Percentiles rank a stretch among this genome's conserved stretches.
Evolutionary conservation across 2,329 filamentous ascomycete genomes (phyloP).

Genomic region (Colletotrichum paranaense): DNA sequence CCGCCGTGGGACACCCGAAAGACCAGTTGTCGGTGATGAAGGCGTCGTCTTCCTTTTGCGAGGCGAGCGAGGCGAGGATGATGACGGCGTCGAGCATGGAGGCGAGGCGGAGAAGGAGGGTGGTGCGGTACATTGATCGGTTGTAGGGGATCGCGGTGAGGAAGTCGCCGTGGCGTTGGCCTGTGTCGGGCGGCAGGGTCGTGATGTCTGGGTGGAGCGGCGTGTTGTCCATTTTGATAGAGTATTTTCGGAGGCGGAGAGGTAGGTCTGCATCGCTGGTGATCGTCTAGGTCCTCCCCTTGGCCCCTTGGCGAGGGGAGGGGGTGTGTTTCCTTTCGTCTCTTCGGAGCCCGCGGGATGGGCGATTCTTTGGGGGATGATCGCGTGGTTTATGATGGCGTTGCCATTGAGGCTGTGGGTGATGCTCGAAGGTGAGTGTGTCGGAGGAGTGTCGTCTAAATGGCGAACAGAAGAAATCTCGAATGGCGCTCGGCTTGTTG

Average conservation of each 20-base stretch:
- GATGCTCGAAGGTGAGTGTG: too few species aligned
- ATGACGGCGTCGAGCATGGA: slow-evolving; percentile 23
- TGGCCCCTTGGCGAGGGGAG: neutral
- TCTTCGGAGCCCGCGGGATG: neutral
- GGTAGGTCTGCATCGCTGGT: slow-evolving; percentile 7
- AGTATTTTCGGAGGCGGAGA: neutral
- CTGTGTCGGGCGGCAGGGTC: slow-evolving; percentile 7
- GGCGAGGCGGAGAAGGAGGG: slow-evolving; percentile 20
- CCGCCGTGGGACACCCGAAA: slow-evolving; percentile 17
- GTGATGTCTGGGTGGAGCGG: slow-evolving; percentile 30
- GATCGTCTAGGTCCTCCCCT: neutral
- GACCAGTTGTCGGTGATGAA: neutral
- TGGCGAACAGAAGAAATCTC: too few species aligned
- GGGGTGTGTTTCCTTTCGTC: neutral
- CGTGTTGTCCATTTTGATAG: slow-evolving; percentile 32
- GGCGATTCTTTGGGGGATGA: neutral
- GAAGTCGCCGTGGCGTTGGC: slow-evolving; percentile 32
- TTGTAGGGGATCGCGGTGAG: slow-evolving; percentile 33
- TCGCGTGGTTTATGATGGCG: neutral
- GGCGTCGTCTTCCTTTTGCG: neutral
- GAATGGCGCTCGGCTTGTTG: neutral
- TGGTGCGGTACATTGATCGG: slow-evolving; percentile 31
- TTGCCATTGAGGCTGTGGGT: neutral
- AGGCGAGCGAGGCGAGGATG: slow-evolving; percentile 20
- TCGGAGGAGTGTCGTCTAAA: neutral